Evolutionary conservation across 352 stramenopile genomes (phyloP), one percentile per base, ranked within the genome.

Genomic region (Globisporangium takayamanum): DNA sequence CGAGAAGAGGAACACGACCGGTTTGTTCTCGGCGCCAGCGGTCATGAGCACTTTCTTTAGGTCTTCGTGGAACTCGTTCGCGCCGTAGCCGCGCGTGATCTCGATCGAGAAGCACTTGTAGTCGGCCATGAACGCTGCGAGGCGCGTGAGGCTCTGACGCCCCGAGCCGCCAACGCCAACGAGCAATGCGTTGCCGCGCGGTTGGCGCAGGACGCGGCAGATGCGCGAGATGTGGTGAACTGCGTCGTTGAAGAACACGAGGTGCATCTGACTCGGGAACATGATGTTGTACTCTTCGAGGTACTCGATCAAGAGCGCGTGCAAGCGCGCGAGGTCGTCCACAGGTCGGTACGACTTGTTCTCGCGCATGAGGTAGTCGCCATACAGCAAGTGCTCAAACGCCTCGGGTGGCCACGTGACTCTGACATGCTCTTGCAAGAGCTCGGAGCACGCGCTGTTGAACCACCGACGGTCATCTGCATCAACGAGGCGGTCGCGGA

Each of bases 231-330:
- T 92, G 62, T 98, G 95, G 36, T 96, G 79, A 55, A 98, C 94
- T 0, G 94, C 94, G 61, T 98, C 94, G 37, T 84, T 87, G 64
- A 98, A 98, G 64, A 98, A 97, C 15, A 98, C 92, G 30, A 98
- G 68, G 63, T 98, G 82, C 91, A 98, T 98, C 42, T 94, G 84
- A 44, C 76, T 94, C 14, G 91, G 81, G 58, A 96, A 97, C 25
- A 84, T 96, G 57, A 98, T 86, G 64, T 98, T 98, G 66, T 97
- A 98, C 71, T 98, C 92, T 61, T 98, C 92, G 6, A 98, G 58
- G 58, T 96, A 96, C 59, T 97, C 87, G 46, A 80, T 69, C 3
- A 98, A 69, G n/a, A 97, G 63, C 2, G 67, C 71, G 49, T 93
- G 84, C 2, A 96, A 62, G n/a, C 76, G 75, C 12, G 53, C 60